Conservation (phyloP, 78 protist species). For the Dictyostelium purpureum region DNA sequence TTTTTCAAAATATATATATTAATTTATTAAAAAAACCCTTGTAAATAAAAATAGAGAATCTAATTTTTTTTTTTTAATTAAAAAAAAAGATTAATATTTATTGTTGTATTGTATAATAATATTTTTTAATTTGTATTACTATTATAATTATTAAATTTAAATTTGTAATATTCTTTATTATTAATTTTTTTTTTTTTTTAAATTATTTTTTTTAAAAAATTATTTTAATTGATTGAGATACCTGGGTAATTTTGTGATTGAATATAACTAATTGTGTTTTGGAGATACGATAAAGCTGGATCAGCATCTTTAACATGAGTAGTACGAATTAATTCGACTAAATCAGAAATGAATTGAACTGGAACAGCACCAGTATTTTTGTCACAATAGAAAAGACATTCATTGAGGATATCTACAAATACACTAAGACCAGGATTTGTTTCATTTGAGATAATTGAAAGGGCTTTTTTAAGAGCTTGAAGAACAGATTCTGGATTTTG, state of each 20-base stretch:
- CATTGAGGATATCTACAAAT: slow-evolving; percentile 93
- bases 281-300: slow-evolving; percentile 40
- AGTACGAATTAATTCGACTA: slow-evolving; percentile 69
- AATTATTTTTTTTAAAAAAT: neutral
- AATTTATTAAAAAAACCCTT: neutral
- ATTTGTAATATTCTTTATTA: too few relatives aligned
- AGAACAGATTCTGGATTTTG: slow-evolving; percentile 58
- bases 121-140: too few relatives aligned
- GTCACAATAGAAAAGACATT: slow-evolving; percentile 88
- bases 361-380: slow-evolving; percentile 58
- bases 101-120: too few relatives aligned
- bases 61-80: too few relatives aligned
- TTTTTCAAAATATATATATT: neutral
- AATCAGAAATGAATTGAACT: slow-evolving; percentile 59
- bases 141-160: too few relatives aligned
- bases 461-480: slow-evolving; percentile 58
- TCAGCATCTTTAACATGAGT: slow-evolving; percentile 76
- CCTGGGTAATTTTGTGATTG: slow-evolving; percentile 35
- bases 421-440: slow-evolving; percentile 66
- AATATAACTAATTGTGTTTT: slow-evolving; percentile 69
- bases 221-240: neutral
- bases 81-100: too few relatives aligned
- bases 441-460: slow-evolving; percentile 47
- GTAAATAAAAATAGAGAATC: too few relatives aligned
- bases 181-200: neutral